Percentiles rank a stretch among this genome's conserved stretches.
These are phyloP conservation scores for Pseudozyma sp. DNA, from an alignment of 1,284 basidiomycete species.

Conservation along the genomic window DNA sequence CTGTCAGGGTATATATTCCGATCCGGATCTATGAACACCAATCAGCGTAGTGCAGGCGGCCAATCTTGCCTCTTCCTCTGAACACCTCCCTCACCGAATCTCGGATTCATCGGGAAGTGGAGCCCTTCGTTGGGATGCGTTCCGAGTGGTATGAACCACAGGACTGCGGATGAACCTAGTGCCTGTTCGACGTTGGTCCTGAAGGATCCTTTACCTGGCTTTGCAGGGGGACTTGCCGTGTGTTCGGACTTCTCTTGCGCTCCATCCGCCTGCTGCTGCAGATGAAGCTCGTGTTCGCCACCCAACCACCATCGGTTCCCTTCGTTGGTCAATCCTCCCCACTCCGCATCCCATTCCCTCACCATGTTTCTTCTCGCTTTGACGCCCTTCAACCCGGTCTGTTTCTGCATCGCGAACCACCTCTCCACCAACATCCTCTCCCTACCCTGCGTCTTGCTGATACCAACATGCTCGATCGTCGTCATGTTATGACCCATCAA, in stretches of 20 bases:
- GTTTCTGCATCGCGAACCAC: constrained; percentile 46
- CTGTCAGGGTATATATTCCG: constrained; percentile 18
- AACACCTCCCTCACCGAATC: constrained; percentile 34
- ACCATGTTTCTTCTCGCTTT: constrained; percentile 37
- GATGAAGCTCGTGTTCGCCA: constrained; percentile 22
- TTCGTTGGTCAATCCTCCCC: constrained; percentile 79
- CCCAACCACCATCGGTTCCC: constrained; percentile 88
- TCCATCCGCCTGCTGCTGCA: neutral
- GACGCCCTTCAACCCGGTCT: constrained; percentile 19
- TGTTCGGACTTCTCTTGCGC: constrained; percentile 7
- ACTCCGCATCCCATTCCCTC: constrained; percentile 78
- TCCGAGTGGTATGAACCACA: constrained; percentile 35
- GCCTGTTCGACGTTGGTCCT: constrained; percentile 31
- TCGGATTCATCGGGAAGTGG: constrained; percentile 40
- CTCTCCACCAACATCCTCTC: constrained; percentile 73
- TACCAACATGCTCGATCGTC: constrained; percentile 80
- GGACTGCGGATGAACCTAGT: constrained; percentile 4
- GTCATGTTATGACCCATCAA: constrained; percentile 78
- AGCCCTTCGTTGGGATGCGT: constrained; percentile 32
- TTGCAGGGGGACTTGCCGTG: neutral
- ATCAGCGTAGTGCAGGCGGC: constrained; percentile 26
- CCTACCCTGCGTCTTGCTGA: constrained; percentile 74
- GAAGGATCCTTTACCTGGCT: constrained; percentile 6
- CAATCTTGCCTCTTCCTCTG: constrained; percentile 31
- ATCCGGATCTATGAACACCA: neutral